Evolutionary conservation across 176 grass and related monocot genomes (phyloP), one percentile per base, ranked within the genome.

Genomic region (Guadua angustifolia): DNA sequence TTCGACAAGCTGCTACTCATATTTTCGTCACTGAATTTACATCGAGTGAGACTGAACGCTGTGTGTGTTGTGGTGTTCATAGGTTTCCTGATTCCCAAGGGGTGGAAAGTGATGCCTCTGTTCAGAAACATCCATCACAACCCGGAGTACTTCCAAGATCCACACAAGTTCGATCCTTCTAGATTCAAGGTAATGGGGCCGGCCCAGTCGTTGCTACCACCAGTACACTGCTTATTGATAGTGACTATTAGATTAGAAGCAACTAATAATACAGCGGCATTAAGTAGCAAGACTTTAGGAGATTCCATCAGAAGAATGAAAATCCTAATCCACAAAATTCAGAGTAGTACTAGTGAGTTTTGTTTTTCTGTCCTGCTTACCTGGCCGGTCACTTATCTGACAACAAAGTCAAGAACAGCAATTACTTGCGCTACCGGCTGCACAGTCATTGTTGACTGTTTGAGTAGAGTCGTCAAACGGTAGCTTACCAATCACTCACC

Each of bases 91-190:
- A 98, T 98, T 79, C 92, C 95, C 18, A 98, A 93, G 86, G 95
- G 95, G 8, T 98, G 95, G 95, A 98, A 98, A 79, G 95, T 98
- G 85, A 98, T 98, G 95, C 95, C 95, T 64, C 83, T 98, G 57
- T 98, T 98, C 92, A 93, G 95, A 83, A 98, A 88, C 85, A 93
- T 93, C 79, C 95, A 95, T 77, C 91, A 95, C 82, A 93, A 69
- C 84, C 83, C 87, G 25, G 86, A 95, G 25, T 91, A 95, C 80
- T 98, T 98, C 88, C 78, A 66, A 56, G 91, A 98, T 88, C 95
- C 92, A 60, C 84, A 88, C 0, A 90, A 87, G 64, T 98, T 98
- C 84, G 86, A 98, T 77, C 92, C 95, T 88, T 95, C 92, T 36
- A 93, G 95, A 95, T 98, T 98, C 82, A 46, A 86, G 85, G 95